These are phyloP conservation scores for Tagetes patula DNA, from an alignment of 129 eudicot species.

Conservation along the genomic window DNA sequence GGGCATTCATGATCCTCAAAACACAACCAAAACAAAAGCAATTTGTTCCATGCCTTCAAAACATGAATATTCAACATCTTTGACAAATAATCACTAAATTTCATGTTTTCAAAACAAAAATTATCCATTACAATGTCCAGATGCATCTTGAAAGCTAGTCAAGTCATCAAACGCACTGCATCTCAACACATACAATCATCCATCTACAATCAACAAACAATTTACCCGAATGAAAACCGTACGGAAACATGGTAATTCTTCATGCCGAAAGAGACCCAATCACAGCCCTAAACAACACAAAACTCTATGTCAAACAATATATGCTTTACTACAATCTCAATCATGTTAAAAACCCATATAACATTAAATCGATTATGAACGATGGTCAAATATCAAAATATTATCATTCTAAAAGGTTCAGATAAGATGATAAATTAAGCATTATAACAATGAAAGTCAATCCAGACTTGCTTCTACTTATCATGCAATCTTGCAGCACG, in stretches of 20 bases:
- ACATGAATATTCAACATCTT: slow-evolving; percentile 6
- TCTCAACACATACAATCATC: slow-evolving; percentile 56
- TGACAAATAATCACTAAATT: not conserved
- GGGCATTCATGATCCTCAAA: not conserved
- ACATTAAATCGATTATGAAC: slow-evolving; percentile 6
- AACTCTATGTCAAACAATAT: slow-evolving; percentile 43
- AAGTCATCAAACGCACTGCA: slow-evolving; percentile 39
- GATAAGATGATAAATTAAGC: slow-evolving; percentile 7
- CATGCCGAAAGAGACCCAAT: slow-evolving; percentile 54
- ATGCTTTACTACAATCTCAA: slow-evolving; percentile 8
- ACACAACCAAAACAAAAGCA: not conserved
- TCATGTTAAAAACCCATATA: slow-evolving; percentile 4
- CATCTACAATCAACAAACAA: slow-evolving; percentile 76
- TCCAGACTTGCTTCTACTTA: slow-evolving; percentile 34
- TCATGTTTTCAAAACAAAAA: slow-evolving; percentile 2
- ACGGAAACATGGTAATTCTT: slow-evolving; percentile 38
- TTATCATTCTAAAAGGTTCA: slow-evolving; percentile 26
- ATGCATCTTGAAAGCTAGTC: slow-evolving; percentile 39
- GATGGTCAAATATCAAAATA: slow-evolving; percentile 4
- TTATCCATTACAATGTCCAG: slow-evolving; percentile 27
- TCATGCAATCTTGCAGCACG: slow-evolving; percentile 53
- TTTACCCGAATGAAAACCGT: slow-evolving; percentile 31
- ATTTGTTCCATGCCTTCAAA: slow-evolving; percentile 10
- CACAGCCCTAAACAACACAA: slow-evolving; percentile 74
- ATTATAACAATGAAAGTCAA: slow-evolving; percentile 23